Evolutionary conservation across 2,329 filamentous ascomycete genomes (phyloP), one percentile per base, ranked within the genome.

Genomic region (Alternaria sp.): DNA sequence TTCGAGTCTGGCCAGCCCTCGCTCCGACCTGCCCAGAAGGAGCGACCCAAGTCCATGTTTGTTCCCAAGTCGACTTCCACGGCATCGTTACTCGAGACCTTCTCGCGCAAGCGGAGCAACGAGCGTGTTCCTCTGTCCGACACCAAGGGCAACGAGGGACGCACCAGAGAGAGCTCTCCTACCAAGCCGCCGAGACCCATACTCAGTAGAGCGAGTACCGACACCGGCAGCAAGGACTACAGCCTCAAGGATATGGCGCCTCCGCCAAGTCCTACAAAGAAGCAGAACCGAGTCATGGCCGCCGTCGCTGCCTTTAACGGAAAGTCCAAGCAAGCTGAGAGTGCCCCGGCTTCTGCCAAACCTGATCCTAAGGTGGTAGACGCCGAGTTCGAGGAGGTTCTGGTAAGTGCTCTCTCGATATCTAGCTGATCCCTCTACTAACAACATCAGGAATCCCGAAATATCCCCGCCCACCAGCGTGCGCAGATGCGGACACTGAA

Each of bases 401-500:
- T 90, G 68, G 85, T 87, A 68, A 75, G 83, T 77, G 46, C 79
- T 57, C 81, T 83, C n/a, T 11, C 16, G 18, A 36, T 3, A 11
- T 14, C 11, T 27, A 2, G 11, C 28, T 30, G 20, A 43, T 1
- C 25, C 18, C n/a, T 30, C 16, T 44, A 22, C 83, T 68, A 82
- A 88, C 63, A 82, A 80, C 38, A 18, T 1, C 25, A 97, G 79
- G 93, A 97, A 76, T 89, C 94, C 18, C 87, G 94, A 65, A 97
- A 98, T 72, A 97, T 98, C 56, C 94, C 94, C 3, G 92, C 96
- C 73, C 92, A 97, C 66, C 93, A 97, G 84, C 87, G 94, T 57
- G 93, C 94, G 78, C 96, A 96, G 81, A 97, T 99, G 93, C 88
- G 94, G 46, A 94, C 90, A 58, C 83, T 99, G 62, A 93, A 92